These are phyloP conservation scores for Willaertia magna DNA, from an alignment of 208 protist species.

Conservation along the genomic window DNA sequence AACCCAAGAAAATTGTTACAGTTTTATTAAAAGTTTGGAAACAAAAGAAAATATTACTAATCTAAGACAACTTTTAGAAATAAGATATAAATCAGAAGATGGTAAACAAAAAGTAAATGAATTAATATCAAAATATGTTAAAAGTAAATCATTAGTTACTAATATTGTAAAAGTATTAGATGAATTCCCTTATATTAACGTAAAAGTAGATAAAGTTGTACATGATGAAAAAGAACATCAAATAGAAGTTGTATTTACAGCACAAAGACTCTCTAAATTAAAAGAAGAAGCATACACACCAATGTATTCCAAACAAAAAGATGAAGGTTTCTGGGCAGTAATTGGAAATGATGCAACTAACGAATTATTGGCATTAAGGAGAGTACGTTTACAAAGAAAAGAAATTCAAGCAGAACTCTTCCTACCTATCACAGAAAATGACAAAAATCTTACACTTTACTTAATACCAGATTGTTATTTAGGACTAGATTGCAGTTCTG, in stretches of 20 bases:
- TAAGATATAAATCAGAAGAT: not conserved
- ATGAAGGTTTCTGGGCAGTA: constrained; percentile 77
- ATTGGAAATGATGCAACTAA: constrained; percentile 51
- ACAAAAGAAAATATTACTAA: not conserved
- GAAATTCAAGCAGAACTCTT: not conserved
- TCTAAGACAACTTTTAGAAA: not conserved
- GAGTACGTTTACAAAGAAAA: constrained; percentile 15
- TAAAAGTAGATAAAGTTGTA: not conserved
- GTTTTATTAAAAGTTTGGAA: constrained; percentile 10
- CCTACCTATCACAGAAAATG: not conserved
- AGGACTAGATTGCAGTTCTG: not conserved
- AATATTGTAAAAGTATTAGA: not conserved
- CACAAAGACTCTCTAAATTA: not conserved
- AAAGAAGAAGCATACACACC: constrained; percentile 40
- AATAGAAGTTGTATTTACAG: not conserved
- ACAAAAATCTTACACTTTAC: not conserved
- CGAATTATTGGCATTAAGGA: constrained; percentile 77
- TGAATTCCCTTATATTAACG: not conserved
- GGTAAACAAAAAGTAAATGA: not conserved
- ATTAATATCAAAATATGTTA: not conserved
- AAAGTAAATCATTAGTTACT: not conserved
- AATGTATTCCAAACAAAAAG: constrained; percentile 66
- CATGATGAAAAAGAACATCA: constrained; percentile 7
- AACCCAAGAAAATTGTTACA: not conserved
- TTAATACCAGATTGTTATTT: not conserved